Conservation (phyloP, 1,284 basidiomycete genomes). For the Apiotrichum domesticum region DNA sequence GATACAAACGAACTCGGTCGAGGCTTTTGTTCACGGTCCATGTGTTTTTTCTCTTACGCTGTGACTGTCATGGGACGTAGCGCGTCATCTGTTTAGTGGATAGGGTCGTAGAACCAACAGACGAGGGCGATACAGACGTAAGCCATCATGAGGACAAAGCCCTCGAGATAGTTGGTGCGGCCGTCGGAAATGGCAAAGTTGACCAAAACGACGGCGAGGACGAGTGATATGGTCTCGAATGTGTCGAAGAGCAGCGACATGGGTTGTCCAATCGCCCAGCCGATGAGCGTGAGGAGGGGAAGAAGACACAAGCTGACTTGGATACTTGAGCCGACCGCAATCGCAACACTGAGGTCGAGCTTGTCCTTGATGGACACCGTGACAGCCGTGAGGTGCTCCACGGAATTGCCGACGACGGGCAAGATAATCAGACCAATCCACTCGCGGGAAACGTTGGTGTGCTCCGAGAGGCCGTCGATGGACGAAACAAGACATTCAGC, state of each 20-base stretch:
- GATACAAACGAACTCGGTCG: no score
- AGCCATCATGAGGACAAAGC: constrained; percentile 53
- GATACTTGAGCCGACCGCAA: constrained; percentile 84
- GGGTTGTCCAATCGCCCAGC: constrained; percentile 51
- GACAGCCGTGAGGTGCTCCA: constrained; percentile 83
- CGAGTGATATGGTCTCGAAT: constrained; percentile 47
- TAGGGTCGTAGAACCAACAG: constrained; percentile 32
- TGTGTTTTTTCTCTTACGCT: no score
- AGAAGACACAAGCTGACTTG: constrained; percentile 84
- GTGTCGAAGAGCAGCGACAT: constrained; percentile 47
- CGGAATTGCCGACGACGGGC: constrained; percentile 74
- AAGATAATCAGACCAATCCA: constrained; percentile 82
- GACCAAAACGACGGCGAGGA: constrained; percentile 66
- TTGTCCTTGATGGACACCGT: constrained; percentile 72
- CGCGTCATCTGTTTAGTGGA: constrained; percentile 2
- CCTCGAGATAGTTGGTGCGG: constrained; percentile 73
- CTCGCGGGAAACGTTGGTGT: constrained; percentile 53
- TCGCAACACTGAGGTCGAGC: constrained; percentile 56
- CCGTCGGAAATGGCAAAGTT: constrained; percentile 67
- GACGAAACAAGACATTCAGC: constrained; percentile 81
- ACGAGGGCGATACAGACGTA: constrained; percentile 45
- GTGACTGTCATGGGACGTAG: no score
- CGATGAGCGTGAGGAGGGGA: constrained; percentile 58
- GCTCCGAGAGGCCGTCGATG: constrained; percentile 60
- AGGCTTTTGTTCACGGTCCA: no score